phyloP scores from a whole-genome alignment of 345 rosid genomes.

The Balakata baccata region DNA sequence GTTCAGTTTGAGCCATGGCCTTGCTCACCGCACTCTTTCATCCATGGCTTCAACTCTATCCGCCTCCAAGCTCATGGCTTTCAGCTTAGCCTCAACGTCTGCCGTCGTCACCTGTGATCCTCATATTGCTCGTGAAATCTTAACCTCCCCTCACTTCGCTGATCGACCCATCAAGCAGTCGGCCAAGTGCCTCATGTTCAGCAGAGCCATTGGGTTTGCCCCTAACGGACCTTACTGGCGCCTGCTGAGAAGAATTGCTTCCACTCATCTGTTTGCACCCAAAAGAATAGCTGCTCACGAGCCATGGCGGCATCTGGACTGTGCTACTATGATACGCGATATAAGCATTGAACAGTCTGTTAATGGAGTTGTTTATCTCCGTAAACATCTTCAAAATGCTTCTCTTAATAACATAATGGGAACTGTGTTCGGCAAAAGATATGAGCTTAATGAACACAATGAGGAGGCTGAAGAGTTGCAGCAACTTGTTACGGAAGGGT shows the following conservation, averaged over 20 bases:
- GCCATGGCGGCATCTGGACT: constrained; percentile 36
- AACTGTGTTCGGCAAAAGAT: constrained; percentile 51
- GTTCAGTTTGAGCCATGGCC: constrained; percentile 32
- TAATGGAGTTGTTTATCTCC: constrained; percentile 27
- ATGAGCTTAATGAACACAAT: constrained; percentile 12
- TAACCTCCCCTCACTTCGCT: constrained; percentile 39
- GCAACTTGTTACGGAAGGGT: constrained; percentile 51
- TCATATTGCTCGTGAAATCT: constrained; percentile 40
- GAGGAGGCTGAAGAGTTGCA: constrained; percentile 30
- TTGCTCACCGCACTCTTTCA: constrained; percentile 47
- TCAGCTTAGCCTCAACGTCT: constrained; percentile 48
- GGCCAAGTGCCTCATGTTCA: constrained; percentile 44
- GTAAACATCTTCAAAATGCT: constrained; percentile 45
- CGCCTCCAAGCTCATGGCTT: constrained; percentile 47
- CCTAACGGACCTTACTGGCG: constrained; percentile 52
- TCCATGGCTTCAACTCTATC: constrained; percentile 32
- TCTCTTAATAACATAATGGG: constrained; percentile 56
- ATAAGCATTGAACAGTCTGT: constrained; percentile 26
- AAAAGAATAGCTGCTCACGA: constrained; percentile 48
- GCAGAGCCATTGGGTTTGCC: constrained; percentile 60
- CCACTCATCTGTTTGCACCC: constrained; percentile 44
- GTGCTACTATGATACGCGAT: constrained; percentile 28
- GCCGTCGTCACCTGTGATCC: constrained; percentile 45
- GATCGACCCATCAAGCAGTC: constrained; percentile 48
- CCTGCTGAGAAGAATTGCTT: constrained; percentile 42